Evolutionary conservation across 768 basidiomycete species (phyloP), one percentile per base, ranked within the genome.

Genomic region (Pleurotus eryngii): DNA sequence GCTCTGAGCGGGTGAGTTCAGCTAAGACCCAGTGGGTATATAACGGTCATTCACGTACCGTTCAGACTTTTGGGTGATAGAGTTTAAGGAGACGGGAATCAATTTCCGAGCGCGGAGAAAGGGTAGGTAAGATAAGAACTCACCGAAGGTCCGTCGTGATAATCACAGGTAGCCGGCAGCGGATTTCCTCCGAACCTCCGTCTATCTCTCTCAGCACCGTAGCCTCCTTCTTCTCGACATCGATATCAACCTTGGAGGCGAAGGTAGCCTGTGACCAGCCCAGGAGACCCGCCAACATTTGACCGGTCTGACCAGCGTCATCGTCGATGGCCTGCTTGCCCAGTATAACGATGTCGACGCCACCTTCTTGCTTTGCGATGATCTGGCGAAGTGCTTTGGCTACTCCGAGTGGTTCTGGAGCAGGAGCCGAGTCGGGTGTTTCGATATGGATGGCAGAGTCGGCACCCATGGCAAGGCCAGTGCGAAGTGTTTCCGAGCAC

Each of bases 321-420:
- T 96, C 95, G 74, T 99, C 97, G 63, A 99, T 99, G 12, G 96
- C 89, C 72, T 99, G 97, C 74, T 99, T 99, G 3, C 97, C 97
- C 74, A 98, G 79, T 55, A 99, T 95, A 39, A 99, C 90, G 56
- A 98, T 63, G 65, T 98, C 96, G 7, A 91, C 80, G 38, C 75
- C 78, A 40, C 76, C 74, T 63, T 78, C 73, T 68, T 86, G 79
- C 35, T 79, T 78, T 51, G 84, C 78, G 54, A 98, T 87, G 64
- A 95, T 63, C 3, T 87, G 89, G 40, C 81, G 81, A 59, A 99
- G 81, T 1, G 91, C 85, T 66, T 92, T 89, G 43, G 96, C 96
- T 38, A 99, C 85, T 2, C 88, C 86, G 46, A 99, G 85, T 8
- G 97, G 97, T 68, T 99, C 97, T 0, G 91, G 91, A 0, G 85